Conservation (phyloP, 2,329 filamentous ascomycete species). For the Talaromyces sp. region DNA sequence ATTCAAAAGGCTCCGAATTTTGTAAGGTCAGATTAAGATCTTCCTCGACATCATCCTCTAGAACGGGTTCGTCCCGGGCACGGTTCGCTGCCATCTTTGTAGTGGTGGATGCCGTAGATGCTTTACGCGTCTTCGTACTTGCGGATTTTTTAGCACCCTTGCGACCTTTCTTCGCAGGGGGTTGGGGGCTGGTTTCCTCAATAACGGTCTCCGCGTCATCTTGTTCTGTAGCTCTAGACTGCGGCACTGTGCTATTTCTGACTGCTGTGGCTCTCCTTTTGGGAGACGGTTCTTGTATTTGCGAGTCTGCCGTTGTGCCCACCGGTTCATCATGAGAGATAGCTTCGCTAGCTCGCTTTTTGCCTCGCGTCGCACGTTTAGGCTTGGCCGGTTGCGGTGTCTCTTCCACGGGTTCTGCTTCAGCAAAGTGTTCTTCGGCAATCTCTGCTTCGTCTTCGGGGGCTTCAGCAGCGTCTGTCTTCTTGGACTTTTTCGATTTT, state of each 20-base stretch:
- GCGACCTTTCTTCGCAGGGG: constrained; percentile 42
- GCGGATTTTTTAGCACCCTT: constrained; percentile 33
- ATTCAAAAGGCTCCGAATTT: constrained; percentile 39
- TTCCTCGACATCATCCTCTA: constrained; percentile 61
- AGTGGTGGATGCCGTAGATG: constrained; percentile 42
- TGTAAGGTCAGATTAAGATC: constrained; percentile 56
- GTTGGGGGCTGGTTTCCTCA: constrained; percentile 17
- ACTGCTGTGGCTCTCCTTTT: constrained; percentile 56
- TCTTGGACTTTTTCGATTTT: constrained; percentile 34
- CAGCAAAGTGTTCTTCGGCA: constrained; percentile 20
- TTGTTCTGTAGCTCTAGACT: constrained; percentile 35
- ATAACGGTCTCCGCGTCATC: constrained; percentile 23
- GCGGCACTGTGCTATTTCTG: constrained; percentile 45
- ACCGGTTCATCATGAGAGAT: constrained; percentile 30
- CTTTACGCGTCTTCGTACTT: constrained; percentile 44
- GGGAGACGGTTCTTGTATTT: constrained; percentile 34
- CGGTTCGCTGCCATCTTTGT: constrained; percentile 45
- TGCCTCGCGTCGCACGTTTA: constrained; percentile 42
- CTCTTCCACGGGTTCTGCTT: constrained; percentile 23
- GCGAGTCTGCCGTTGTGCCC: constrained; percentile 14
- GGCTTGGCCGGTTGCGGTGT: constrained; percentile 27
- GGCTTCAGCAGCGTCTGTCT: constrained; percentile 41
- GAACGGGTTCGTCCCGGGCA: constrained; percentile 58
- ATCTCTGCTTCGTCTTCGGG: constrained; percentile 26
- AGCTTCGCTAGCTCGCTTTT: constrained; percentile 60